Conservation (phyloP, 192 early-diverging fungal species). For the Mortierella hygrophila region DNA sequence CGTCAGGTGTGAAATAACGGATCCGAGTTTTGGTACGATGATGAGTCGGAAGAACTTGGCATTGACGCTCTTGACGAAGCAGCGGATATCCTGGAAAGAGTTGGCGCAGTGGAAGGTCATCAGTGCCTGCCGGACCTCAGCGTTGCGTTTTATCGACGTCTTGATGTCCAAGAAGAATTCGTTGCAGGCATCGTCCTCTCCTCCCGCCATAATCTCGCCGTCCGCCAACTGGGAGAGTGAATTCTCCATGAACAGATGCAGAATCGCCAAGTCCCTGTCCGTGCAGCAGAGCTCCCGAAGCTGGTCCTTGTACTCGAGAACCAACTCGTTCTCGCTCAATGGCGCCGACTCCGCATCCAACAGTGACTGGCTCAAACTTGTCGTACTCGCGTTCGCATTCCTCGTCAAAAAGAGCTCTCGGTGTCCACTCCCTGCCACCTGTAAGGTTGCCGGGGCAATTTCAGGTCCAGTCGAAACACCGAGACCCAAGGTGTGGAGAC, state of each 20-base stretch:
- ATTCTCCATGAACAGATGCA: conserved; percentile 68
- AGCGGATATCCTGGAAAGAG: conserved; percentile 62
- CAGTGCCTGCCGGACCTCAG: conserved; percentile 30
- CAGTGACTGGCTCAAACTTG: conserved; percentile 35
- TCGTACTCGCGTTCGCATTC: conserved; percentile 37
- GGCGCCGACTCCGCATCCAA: conserved; percentile 24
- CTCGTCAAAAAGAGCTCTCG: conserved; percentile 24
- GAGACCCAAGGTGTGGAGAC: conserved; percentile 39
- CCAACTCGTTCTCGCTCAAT: conserved; percentile 22
- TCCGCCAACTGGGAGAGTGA: conserved; percentile 60
- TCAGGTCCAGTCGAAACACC: not conserved
- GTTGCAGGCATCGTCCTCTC: conserved; percentile 44
- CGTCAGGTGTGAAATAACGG: conserved; percentile 57
- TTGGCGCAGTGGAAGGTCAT: conserved; percentile 55
- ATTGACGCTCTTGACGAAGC: conserved; percentile 69
- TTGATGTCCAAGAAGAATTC: conserved; percentile 57
- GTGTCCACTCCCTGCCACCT: not conserved
- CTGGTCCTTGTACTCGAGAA: conserved; percentile 41
- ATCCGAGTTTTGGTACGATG: conserved; percentile 60
- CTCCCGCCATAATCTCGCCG: conserved; percentile 58
- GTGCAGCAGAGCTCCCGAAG: conserved; percentile 42
- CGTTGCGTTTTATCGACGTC: conserved; percentile 44
- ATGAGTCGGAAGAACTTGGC: conserved; percentile 60
- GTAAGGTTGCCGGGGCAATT: not conserved
- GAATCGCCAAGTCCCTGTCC: conserved; percentile 60